Conservation (phyloP, 192 early-diverging fungal genomes). For the Gryganskiella cystojenkinii region DNA sequence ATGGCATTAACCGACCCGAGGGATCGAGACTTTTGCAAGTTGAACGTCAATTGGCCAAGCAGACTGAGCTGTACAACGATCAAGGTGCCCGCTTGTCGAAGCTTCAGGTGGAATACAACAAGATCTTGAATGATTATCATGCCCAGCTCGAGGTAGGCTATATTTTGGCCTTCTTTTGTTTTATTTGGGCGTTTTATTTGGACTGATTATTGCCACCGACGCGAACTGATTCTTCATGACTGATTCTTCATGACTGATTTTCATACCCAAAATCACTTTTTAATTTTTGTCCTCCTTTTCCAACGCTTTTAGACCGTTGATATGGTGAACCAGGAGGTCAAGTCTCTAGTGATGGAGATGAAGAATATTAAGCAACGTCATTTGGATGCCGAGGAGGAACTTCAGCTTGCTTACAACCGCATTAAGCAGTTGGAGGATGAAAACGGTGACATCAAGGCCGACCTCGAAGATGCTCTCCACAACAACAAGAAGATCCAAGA, state of each 20-base stretch:
- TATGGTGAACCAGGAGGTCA: constrained; percentile 76
- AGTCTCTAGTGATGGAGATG: constrained; percentile 77
- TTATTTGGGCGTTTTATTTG: background rate
- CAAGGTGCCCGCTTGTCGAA: constrained; percentile 35
- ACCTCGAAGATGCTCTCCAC: constrained; percentile 29
- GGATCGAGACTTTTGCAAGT: constrained; percentile 45
- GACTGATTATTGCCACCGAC: no score
- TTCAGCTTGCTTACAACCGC: constrained; percentile 56
- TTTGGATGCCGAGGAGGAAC: constrained; percentile 64
- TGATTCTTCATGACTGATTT: constrained; percentile 1
- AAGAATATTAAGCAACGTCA: constrained; percentile 70
- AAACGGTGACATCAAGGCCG: constrained; percentile 42
- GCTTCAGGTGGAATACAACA: constrained; percentile 69
- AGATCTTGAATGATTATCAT: constrained; percentile 77
- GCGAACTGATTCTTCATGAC: no score
- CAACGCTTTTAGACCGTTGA: constrained; percentile 64
- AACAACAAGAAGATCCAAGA: constrained; percentile 14
- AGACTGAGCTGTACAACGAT: constrained; percentile 48
- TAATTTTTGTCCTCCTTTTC: background rate
- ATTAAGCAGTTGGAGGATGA: constrained; percentile 62
- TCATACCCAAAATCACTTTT: background rate
- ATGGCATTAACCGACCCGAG: constrained; percentile 34
- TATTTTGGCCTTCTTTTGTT: no score
- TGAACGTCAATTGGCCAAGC: constrained; percentile 51
- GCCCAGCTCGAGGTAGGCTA: constrained; percentile 80